Evolutionary conservation across 176 grass and related monocot species (phyloP).

Genomic region (Aegilops longissima): DNA sequence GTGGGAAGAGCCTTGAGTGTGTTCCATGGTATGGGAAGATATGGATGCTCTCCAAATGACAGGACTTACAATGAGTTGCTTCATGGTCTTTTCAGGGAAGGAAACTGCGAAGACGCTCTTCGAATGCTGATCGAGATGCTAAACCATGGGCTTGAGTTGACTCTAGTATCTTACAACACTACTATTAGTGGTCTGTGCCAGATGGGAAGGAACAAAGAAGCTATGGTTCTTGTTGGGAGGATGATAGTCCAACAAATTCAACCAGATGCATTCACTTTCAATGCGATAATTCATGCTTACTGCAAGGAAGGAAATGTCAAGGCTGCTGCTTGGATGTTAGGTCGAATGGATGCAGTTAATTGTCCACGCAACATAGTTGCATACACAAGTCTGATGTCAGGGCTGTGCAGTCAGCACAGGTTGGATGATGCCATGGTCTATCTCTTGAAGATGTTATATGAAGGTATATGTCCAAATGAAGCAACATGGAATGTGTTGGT

Average conservation of each 20-base stretch:
- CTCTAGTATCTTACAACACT: slow-evolving; percentile 75
- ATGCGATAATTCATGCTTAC: slow-evolving; percentile 67
- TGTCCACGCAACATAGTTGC: slow-evolving; percentile 54
- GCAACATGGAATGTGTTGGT: slow-evolving; percentile 79
- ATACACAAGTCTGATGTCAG: slow-evolving; percentile 71
- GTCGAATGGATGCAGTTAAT: slow-evolving; percentile 42
- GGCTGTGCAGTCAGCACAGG: slow-evolving; percentile 65
- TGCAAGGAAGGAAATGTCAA: slow-evolving; percentile 66
- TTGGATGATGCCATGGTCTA: slow-evolving; percentile 70
- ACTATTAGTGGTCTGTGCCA: slow-evolving; percentile 61
- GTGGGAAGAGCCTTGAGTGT: slow-evolving; percentile 51
- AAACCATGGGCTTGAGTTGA: slow-evolving; percentile 44
- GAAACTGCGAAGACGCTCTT: slow-evolving; percentile 44
- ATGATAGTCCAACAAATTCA: slow-evolving; percentile 63
- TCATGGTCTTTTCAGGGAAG: slow-evolving; percentile 65
- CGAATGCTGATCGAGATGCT: slow-evolving; percentile 56
- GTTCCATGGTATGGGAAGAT: slow-evolving; percentile 58
- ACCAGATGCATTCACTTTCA: slow-evolving; percentile 68
- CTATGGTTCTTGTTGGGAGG: slow-evolving; percentile 58
- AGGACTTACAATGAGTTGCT: slow-evolving; percentile 80
- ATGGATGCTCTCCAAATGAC: slow-evolving; percentile 50
- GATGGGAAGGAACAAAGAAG: slow-evolving; percentile 48
- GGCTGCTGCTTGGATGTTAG: slow-evolving; percentile 57
- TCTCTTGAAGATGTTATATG: slow-evolving; percentile 78
- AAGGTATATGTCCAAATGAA: slow-evolving; percentile 76